phyloP scores from a whole-genome alignment of 305 asterid genomes.

The Fraxinus greggii region DNA sequence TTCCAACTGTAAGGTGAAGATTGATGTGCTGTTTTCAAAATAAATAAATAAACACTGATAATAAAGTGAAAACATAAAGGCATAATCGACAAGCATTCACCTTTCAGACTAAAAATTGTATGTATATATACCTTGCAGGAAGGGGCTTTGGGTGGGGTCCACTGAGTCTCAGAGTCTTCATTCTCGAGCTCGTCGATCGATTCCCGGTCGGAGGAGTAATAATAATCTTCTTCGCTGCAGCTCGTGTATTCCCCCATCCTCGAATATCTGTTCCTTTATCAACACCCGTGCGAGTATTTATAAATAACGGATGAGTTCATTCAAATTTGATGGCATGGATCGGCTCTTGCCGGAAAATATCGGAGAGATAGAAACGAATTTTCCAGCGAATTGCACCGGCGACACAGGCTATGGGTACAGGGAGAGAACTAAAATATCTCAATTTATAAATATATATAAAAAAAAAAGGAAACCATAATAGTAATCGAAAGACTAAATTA shows the following conservation, averaged over 20 bases:
- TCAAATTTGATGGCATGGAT: background rate
- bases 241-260: conserved; percentile 59
- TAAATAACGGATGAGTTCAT: background rate
- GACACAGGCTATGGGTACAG: background rate
- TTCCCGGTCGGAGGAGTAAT: conserved; percentile 50
- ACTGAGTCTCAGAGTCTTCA: conserved; percentile 47
- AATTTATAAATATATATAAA: too few relatives aligned
- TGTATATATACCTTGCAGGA: conserved; percentile 55
- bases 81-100: background rate
- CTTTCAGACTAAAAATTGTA: background rate
- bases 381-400: background rate
- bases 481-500: too few relatives aligned
- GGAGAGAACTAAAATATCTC: too few relatives aligned
- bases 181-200: conserved; percentile 56
- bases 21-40: background rate
- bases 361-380: background rate
- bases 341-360: background rate
- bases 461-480: too few relatives aligned
- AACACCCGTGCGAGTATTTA: background rate
- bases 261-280: background rate
- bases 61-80: background rate
- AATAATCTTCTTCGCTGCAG: conserved; percentile 54
- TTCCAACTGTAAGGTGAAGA: background rate
- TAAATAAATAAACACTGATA: background rate
- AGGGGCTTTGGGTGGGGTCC: conserved; percentile 45